phyloP scores from a whole-genome alignment of 1,139 yeast species.

The Kazachstania sp. region DNA sequence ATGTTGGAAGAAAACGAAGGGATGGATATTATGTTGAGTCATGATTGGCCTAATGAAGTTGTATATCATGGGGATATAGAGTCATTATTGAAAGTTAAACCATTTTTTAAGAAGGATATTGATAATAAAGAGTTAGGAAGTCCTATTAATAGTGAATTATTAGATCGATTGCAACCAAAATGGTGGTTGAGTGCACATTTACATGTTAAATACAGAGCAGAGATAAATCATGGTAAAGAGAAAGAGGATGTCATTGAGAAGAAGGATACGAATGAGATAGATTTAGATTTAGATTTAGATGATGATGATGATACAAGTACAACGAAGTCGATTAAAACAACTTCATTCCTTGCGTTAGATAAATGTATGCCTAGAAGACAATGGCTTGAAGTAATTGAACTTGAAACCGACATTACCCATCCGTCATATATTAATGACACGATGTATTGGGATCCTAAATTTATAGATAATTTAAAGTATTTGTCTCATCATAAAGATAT shows the following conservation, averaged over 20 bases:
- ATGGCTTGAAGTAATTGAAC: constrained; percentile 41
- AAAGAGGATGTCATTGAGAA: constrained; percentile 11
- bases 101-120: constrained; percentile 60
- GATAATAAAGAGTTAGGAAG: constrained; percentile 59
- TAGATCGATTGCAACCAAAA: constrained; percentile 49
- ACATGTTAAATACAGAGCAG: constrained; percentile 67
- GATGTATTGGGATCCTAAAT: constrained; percentile 38
- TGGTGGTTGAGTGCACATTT: constrained; percentile 88
- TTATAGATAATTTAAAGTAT: constrained; percentile 39
- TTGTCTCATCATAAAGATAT: constrained; percentile 9
- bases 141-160: constrained; percentile 53
- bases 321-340: constrained; percentile 18
- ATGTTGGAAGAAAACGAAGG: constrained; percentile 23
- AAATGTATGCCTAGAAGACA: constrained; percentile 62
- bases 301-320: neutral
- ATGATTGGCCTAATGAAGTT: constrained; percentile 93
- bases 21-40: constrained; percentile 50
- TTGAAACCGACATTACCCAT: constrained; percentile 31
- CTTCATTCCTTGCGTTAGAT: constrained; percentile 72
- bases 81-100: constrained; percentile 48
- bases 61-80: constrained; percentile 53
- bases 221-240: constrained; percentile 31
- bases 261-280: constrained; percentile 31
- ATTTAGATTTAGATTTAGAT: constrained; percentile 14
- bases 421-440: constrained; percentile 14